A percentile compares a stretch with the other conserved stretches of the same genome.
These are phyloP conservation scores for Hemileia vastatrix DNA, from an alignment of 1,284 basidiomycete species.

Conservation along the genomic window DNA sequence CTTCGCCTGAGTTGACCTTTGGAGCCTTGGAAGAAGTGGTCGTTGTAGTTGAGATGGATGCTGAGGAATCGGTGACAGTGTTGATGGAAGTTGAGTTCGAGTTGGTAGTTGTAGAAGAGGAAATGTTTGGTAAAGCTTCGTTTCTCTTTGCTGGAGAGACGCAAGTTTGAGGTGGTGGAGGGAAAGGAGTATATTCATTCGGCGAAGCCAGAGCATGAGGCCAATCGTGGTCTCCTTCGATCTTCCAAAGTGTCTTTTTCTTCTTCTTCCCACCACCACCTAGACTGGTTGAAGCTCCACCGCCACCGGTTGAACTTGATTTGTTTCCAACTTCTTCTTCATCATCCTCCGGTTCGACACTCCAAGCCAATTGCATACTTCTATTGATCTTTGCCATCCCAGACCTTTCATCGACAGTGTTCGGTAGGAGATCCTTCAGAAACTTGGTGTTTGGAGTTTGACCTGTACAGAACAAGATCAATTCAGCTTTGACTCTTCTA, in stretches of 20 bases:
- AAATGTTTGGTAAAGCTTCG: conserved; percentile 6
- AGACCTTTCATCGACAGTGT: conserved; percentile 16
- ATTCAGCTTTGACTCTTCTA: conserved; percentile 10
- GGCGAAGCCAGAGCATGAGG: not conserved
- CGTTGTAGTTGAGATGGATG: not conserved
- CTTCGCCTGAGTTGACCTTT: no score
- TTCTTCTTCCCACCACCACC: not conserved
- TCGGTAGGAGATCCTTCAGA: conserved; percentile 1
- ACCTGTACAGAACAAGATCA: conserved; percentile 13
- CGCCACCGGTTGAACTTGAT: not conserved
- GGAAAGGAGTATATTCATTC: not conserved
- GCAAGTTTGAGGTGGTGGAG: not conserved
- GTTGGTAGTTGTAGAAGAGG: conserved; percentile 8
- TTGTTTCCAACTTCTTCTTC: not conserved
- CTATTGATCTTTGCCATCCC: conserved; percentile 26
- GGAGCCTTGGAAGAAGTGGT: no score
- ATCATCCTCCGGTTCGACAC: conserved; percentile 3
- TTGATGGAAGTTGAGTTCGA: conserved; percentile 1
- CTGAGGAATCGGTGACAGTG: not conserved
- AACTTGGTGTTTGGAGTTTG: conserved; percentile 13
- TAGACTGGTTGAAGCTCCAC: not conserved
- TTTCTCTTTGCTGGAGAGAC: not conserved
- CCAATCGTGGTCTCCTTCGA: not conserved
- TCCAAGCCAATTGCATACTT: conserved; percentile 21
- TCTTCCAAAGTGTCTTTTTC: not conserved